Percentiles rank a stretch among this genome's conserved stretches.
Conservation (phyloP, 2,329 filamentous ascomycete species). For the Colletotrichum melonis region DNA sequence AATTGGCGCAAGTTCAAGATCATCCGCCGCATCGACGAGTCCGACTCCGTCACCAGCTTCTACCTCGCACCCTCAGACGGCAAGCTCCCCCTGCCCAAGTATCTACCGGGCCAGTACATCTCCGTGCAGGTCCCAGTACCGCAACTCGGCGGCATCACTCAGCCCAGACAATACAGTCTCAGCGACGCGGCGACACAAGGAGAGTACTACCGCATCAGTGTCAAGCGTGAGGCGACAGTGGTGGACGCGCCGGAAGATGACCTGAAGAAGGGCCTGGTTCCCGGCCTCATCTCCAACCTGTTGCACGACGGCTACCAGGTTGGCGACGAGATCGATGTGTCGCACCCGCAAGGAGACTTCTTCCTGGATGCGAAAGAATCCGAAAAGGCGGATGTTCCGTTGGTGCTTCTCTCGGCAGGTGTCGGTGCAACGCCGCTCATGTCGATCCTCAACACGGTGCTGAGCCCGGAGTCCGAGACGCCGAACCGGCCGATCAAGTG, state of each 20-base stretch:
- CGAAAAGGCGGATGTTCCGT: constrained; percentile 57
- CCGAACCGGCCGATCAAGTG: constrained; percentile 64
- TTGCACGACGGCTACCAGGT: constrained; percentile 60
- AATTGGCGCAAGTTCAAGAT: constrained; percentile 67
- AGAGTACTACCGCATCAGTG: constrained; percentile 78
- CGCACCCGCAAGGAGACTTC: constrained; percentile 70
- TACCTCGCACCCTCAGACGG: constrained; percentile 75
- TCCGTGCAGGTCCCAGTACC: constrained; percentile 73
- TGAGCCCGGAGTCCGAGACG: constrained; percentile 40
- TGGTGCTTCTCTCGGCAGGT: constrained; percentile 75
- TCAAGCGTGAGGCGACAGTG: constrained; percentile 69
- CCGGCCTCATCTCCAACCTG: constrained; percentile 64
- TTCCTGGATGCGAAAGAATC: constrained; percentile 62
- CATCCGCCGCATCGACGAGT: constrained; percentile 70
- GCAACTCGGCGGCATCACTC: constrained; percentile 67
- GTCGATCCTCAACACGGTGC: constrained; percentile 71
- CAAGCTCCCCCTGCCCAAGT: constrained; percentile 63
- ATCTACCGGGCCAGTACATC: constrained; percentile 79
- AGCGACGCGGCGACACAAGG: constrained; percentile 62
- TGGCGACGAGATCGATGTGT: constrained; percentile 66
- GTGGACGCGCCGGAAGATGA: constrained; percentile 45
- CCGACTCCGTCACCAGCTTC: constrained; percentile 72
- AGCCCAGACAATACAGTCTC: constrained; percentile 81
- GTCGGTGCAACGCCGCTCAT: constrained; percentile 76
- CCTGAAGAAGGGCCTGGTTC: constrained; percentile 46